Evolutionary conservation across 202 grass and related monocot species (phyloP), one percentile per base, ranked within the genome.

Genomic region (Hordeum pubiflorum): DNA sequence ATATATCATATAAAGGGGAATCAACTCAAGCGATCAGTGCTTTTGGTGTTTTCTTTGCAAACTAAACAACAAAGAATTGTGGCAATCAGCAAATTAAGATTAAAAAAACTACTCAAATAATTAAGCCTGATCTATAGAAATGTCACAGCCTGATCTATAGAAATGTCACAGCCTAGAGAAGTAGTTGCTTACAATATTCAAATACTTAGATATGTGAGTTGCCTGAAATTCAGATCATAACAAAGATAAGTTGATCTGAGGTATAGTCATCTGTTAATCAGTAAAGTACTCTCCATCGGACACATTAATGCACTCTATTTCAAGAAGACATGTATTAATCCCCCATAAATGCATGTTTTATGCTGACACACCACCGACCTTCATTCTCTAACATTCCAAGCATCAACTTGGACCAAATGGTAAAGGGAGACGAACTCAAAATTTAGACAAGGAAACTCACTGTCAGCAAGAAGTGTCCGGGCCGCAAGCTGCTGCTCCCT

Each of bases 401-500:
- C 33, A 39, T 38, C 44, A 77, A 66, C 70, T 64, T 64, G n/a
- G 38, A 23, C 22, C 41, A 26, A 34, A 4, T 21, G 5, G 56
- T 26, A 67, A 69, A 55, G 7, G 55, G 57, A 67, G n/a, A 12
- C 4, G 14, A n/a, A 41, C 43, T n/a, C 21, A 11, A 74, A 65
- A 71, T 60, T 54, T 54, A 3, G 12, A 62, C 20, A 67, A 21
- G 65, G 36, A 84, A 7, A 6, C 34, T 86, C 62, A 93, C 91
- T 23, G 0, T 80, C 81, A 4, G 10, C 69, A 48, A 26, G 9
- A 82, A 69, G 38, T 38, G 26, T 62, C 21, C 10, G 37, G 15
- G 65, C 11, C 12, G 44, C 65, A 89, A 79, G 79, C 58, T 90
- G 41, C 31, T 90, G 66, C 66, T 81, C 59, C 60, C 64, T 74